Conservation (phyloP, 352 stramenopile species). For the Hyaloperonospora brassicae region DNA sequence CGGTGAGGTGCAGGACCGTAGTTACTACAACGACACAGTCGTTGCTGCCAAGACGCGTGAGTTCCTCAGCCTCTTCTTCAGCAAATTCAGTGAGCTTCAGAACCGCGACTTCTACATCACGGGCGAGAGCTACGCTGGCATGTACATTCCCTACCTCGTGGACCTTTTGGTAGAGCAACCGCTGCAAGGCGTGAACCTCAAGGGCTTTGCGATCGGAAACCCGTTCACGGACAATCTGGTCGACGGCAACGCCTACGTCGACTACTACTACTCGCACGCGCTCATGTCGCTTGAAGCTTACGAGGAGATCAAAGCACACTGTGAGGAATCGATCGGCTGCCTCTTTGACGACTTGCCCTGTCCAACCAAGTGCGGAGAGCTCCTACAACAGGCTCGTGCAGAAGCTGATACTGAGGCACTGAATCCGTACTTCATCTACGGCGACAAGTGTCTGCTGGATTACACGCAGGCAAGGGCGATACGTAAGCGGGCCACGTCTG, state of each 20-base stretch:
- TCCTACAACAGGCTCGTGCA: slow-evolving; percentile 33
- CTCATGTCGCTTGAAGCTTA: slow-evolving; percentile 65
- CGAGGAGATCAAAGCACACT: slow-evolving; percentile 48
- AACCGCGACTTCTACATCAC: slow-evolving; percentile 77
- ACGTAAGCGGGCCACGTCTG: slow-evolving; percentile 31
- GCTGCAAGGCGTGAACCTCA: slow-evolving; percentile 38
- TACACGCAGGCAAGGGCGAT: slow-evolving; percentile 47
- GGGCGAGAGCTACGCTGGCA: slow-evolving; percentile 82
- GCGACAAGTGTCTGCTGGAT: slow-evolving; percentile 51
- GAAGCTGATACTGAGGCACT: slow-evolving; percentile 37
- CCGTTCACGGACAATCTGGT: slow-evolving; percentile 60
- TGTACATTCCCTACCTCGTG: slow-evolving; percentile 83
- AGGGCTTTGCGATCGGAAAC: slow-evolving; percentile 70
- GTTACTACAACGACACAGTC: slow-evolving; percentile 61
- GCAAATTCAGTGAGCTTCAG: slow-evolving; percentile 59
- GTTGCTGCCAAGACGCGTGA: slow-evolving; percentile 43
- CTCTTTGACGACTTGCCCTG: slow-evolving; percentile 53
- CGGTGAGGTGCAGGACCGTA: slow-evolving; percentile 31
- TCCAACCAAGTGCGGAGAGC: slow-evolving; percentile 35
- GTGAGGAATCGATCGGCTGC: slow-evolving; percentile 44
- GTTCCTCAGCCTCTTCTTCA: slow-evolving; percentile 72
- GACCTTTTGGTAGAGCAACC: slow-evolving; percentile 49
- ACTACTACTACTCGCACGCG: slow-evolving; percentile 74
- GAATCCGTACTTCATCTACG: slow-evolving; percentile 70
- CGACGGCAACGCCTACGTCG: slow-evolving; percentile 61